Conservation (phyloP, 106 monocot genomes). For the Allium sativum region DNA sequence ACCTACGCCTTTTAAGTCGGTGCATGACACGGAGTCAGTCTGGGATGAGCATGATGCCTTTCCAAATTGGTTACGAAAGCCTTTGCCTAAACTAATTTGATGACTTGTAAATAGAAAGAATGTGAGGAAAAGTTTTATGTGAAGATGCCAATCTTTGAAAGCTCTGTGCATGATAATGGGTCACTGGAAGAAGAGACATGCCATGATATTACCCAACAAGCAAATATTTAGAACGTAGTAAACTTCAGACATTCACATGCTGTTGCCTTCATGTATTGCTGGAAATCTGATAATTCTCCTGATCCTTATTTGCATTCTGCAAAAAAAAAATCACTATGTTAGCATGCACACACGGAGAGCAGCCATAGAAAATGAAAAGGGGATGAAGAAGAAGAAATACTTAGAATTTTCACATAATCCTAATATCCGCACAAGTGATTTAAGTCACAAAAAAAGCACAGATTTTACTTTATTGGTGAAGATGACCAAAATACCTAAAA, state of each 20-base stretch:
- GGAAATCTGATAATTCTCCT: background rate
- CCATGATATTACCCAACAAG: background rate
- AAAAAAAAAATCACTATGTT: no score
- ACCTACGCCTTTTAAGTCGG: slow-evolving; percentile 76
- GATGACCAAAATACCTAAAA: no score
- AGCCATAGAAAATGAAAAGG: no score
- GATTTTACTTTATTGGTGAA: no score
- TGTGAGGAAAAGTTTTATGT: slow-evolving; percentile 14
- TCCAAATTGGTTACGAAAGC: slow-evolving; percentile 1
- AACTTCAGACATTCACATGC: slow-evolving; percentile 8
- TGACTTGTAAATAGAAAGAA: slow-evolving; percentile 16
- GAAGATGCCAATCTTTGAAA: slow-evolving; percentile 10
- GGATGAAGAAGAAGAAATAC: no score
- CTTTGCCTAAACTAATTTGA: slow-evolving; percentile 6
- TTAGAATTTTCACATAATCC: no score
- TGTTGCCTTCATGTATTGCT: background rate
- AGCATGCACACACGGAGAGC: no score
- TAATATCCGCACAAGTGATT: no score
- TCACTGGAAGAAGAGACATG: slow-evolving; percentile 17
- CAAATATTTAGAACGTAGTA: background rate
- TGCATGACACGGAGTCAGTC: slow-evolving; percentile 41
- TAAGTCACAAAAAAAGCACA: no score
- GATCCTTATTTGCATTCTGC: no score
- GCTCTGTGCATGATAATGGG: slow-evolving; percentile 30
- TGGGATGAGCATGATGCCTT: slow-evolving; percentile 20